Conservation (phyloP, 179 eudicot genomes). For the Drosera spatulata region DNA sequence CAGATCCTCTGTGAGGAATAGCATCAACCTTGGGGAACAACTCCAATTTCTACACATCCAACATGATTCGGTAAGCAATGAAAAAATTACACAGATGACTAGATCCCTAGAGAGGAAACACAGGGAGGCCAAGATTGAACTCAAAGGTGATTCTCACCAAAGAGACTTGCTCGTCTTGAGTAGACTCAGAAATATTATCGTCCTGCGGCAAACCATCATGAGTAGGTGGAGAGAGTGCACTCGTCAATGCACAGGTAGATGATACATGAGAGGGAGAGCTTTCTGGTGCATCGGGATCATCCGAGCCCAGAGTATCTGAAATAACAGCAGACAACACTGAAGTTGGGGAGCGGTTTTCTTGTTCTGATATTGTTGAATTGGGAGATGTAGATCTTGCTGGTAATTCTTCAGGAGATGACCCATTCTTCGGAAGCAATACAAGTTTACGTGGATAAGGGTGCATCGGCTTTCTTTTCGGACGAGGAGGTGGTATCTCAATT, state of each 20-base stretch:
- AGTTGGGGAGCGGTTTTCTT: conserved; percentile 11
- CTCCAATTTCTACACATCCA: conserved; percentile 26
- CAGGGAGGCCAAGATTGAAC: not conserved
- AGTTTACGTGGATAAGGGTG: conserved; percentile 30
- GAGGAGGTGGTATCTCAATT: conserved; percentile 44
- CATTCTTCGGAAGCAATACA: conserved; percentile 15
- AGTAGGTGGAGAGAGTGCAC: conserved; percentile 5
- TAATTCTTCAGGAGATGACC: conserved; percentile 12
- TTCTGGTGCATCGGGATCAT: conserved; percentile 17
- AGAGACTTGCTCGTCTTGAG: conserved; percentile 10
- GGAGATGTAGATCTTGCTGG: conserved; percentile 24
- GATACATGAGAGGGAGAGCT: conserved; percentile 35
- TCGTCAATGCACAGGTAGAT: conserved; percentile 20
- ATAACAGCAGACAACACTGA: conserved; percentile 45
- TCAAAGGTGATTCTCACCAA: conserved; percentile 15
- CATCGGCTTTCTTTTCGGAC: conserved; percentile 38
- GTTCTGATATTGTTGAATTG: conserved; percentile 21
- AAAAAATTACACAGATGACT: no score
- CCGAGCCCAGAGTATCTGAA: conserved; percentile 20
- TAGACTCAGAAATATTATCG: conserved; percentile 4
- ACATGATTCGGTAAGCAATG: not conserved
- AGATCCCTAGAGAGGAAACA: not conserved
- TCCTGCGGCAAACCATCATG: conserved; percentile 13
- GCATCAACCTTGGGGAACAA: conserved; percentile 16
- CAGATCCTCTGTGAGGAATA: conserved; percentile 11